Evolutionary conservation across 2,329 filamentous ascomycete species (phyloP).

Genomic region (Neoarthrinium moseri): DNA sequence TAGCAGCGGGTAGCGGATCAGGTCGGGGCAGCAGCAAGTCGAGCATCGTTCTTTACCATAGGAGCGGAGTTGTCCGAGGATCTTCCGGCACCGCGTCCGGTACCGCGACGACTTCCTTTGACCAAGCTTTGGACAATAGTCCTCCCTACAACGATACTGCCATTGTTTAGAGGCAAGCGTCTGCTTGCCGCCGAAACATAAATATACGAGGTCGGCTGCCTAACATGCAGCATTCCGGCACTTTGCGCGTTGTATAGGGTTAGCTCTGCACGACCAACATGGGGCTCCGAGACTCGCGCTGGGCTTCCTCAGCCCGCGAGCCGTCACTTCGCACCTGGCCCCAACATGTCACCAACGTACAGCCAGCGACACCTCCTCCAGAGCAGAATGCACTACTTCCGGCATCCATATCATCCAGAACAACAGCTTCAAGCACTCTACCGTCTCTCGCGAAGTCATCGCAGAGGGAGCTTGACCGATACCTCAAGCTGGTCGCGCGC

Average conservation of each 20-base stretch:
- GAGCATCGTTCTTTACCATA: too few relatives aligned
- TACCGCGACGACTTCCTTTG: not conserved
- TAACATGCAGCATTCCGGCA: not conserved
- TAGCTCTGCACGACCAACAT: not conserved
- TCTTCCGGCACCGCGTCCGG: not conserved
- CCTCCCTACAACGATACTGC: too few relatives aligned
- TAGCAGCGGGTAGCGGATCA: too few relatives aligned
- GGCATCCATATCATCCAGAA: not conserved
- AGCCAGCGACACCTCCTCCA: not conserved
- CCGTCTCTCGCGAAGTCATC: not conserved
- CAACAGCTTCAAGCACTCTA: not conserved
- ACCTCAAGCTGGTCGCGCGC: constrained; percentile 59
- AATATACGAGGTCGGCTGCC: too few relatives aligned
- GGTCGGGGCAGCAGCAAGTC: too few relatives aligned
- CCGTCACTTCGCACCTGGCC: not conserved
- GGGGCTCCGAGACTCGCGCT: constrained; percentile 3
- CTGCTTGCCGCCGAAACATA: too few relatives aligned
- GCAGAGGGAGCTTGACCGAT: constrained; percentile 48
- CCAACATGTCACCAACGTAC: too few relatives aligned
- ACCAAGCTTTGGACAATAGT: not conserved
- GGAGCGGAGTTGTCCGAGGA: not conserved
- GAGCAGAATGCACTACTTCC: not conserved
- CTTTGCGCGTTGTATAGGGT: too few relatives aligned
- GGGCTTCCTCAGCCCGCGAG: not conserved
- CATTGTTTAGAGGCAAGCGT: too few relatives aligned